A percentile compares a stretch with the other conserved stretches of the same genome.
Evolutionary conservation across 1,284 basidiomycete genomes (phyloP).

Genomic region (Fomes fomentarius): DNA sequence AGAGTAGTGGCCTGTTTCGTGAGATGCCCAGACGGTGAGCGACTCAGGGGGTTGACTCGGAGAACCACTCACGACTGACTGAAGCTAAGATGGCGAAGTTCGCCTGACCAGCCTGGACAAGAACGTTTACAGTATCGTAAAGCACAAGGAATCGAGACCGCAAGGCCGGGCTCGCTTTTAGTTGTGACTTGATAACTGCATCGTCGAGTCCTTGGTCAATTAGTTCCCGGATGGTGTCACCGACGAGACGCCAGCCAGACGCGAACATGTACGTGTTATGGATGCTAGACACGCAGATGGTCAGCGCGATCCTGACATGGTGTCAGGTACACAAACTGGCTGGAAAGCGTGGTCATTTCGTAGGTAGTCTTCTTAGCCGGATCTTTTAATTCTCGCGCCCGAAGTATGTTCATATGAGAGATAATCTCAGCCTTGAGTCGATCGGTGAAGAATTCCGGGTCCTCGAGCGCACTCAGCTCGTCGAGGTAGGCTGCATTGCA

Average conservation of each 20-base stretch:
- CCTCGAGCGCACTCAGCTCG: conserved; percentile 64
- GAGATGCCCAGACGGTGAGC: no score
- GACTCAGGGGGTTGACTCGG: background rate
- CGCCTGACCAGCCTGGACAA: conserved; percentile 62
- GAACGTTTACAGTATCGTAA: conserved; percentile 59
- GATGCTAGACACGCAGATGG: conserved; percentile 48
- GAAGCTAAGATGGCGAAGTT: conserved; percentile 68
- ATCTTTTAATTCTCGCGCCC: background rate
- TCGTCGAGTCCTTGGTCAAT: conserved; percentile 56
- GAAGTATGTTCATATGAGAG: conserved; percentile 35
- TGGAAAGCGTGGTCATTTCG: conserved; percentile 58
- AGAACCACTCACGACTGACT: conserved; percentile 54
- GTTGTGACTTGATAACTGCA: conserved; percentile 49
- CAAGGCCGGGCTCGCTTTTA: conserved; percentile 52
- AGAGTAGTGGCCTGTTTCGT: conserved; percentile 68
- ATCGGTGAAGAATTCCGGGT: conserved; percentile 59
- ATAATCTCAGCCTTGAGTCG: conserved; percentile 57
- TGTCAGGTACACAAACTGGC: conserved; percentile 46
- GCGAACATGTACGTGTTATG: conserved; percentile 80
- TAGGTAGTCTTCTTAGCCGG: conserved; percentile 19
- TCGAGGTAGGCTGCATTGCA: conserved; percentile 58
- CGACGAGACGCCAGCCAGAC: conserved; percentile 72
- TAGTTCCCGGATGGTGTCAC: conserved; percentile 55
- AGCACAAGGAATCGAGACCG: conserved; percentile 63
- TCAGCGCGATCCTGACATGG: background rate